Conservation (phyloP, 805 yeast species). For the Teunomyces pallodes region DNA sequence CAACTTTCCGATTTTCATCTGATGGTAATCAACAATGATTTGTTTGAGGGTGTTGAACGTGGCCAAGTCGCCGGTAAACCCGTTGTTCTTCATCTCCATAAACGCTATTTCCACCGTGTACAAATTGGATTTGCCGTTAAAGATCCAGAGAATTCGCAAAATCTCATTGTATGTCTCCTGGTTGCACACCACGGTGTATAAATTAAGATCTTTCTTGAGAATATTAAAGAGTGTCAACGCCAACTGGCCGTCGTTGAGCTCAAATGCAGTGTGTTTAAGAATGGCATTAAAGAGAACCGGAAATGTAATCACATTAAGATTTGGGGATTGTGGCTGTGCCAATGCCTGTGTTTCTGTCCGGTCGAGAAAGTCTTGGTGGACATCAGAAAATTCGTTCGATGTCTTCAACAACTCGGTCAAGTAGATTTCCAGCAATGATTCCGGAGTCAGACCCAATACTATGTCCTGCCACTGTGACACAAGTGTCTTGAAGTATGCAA, state of each 20-base stretch:
- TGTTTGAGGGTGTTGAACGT: conserved; percentile 36
- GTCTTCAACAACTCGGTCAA: conserved; percentile 13
- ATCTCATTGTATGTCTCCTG: conserved; percentile 43
- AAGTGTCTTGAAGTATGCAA: conserved; percentile 15
- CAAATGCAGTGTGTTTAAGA: conserved; percentile 20
- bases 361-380: conserved; percentile 19
- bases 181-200: conserved; percentile 36
- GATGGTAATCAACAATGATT: conserved; percentile 33
- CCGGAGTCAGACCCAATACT: conserved; percentile 6
- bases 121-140: conserved; percentile 34
- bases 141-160: conserved; percentile 35
- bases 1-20: conserved; percentile 30
- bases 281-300: conserved; percentile 36
- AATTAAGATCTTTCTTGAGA: conserved; percentile 29
- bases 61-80: conserved; percentile 34
- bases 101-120: conserved; percentile 32
- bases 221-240: conserved; percentile 35
- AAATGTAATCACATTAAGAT: conserved; percentile 31
- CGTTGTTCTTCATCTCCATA: conserved; percentile 41
- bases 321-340: conserved; percentile 21
- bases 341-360: conserved; percentile 13
- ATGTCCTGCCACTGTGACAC: conserved; percentile 12
- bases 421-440: conserved; percentile 9
- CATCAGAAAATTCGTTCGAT: conserved; percentile 10
- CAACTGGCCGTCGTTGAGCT: conserved; percentile 34